Conservation (phyloP, 148 eudicot species). For the Drosera capensis region DNA sequence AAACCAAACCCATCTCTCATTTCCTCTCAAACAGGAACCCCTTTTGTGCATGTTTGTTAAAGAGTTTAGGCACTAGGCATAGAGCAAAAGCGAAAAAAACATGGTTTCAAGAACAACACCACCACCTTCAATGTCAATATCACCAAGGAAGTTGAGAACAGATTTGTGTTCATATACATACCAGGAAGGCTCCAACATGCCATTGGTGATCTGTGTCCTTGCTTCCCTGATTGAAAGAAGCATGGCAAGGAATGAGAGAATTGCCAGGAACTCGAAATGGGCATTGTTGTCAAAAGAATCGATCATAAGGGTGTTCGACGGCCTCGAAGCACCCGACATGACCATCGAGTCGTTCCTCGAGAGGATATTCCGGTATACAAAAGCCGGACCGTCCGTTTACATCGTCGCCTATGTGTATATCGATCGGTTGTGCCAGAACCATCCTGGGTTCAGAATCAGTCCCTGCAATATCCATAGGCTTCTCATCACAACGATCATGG, state of each 20-base stretch:
- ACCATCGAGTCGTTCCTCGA: constrained; percentile 69
- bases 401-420: constrained; percentile 92
- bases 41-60: not conserved
- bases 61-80: too few relatives aligned
- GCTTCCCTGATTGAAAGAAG: constrained; percentile 77
- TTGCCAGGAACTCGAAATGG: constrained; percentile 25
- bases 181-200: constrained; percentile 39
- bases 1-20: constrained; percentile 1
- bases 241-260: constrained; percentile 56
- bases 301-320: constrained; percentile 42
- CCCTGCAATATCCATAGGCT: constrained; percentile 80
- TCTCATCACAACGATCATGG: constrained; percentile 85
- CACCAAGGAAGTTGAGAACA: constrained; percentile 65
- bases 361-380: constrained; percentile 76
- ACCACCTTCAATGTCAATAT: constrained; percentile 8
- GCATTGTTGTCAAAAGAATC: constrained; percentile 19
- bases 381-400: constrained; percentile 71
- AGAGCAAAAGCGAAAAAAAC: not conserved
- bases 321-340: constrained; percentile 79
- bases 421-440: constrained; percentile 56
- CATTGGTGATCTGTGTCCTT: constrained; percentile 75
- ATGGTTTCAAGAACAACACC: constrained; percentile 15
- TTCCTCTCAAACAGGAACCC: not conserved
- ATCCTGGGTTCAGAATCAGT: constrained; percentile 51
- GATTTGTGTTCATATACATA: constrained; percentile 56